These are phyloP conservation scores for Volutella citrinella DNA, from an alignment of 2,329 filamentous ascomycete genomes.

Conservation along the genomic window DNA sequence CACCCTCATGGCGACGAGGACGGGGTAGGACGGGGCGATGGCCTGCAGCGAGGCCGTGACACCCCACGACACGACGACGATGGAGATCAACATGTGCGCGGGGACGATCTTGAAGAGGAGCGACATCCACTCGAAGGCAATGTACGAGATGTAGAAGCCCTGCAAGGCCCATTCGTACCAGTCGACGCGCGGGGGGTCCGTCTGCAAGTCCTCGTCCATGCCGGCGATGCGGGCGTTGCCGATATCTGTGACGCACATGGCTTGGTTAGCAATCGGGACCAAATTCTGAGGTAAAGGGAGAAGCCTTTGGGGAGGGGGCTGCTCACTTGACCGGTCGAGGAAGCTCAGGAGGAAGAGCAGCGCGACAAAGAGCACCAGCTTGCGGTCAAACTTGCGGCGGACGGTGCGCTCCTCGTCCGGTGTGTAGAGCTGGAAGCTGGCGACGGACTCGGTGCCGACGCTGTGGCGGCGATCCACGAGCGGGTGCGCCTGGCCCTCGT, in stretches of 20 bases:
- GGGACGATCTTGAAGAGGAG: slow-evolving; percentile 59
- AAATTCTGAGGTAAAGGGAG: too few species aligned
- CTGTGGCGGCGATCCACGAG: slow-evolving; percentile 17
- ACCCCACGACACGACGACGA: slow-evolving; percentile 76
- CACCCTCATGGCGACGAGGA: slow-evolving; percentile 52
- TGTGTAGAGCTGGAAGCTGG: slow-evolving; percentile 44
- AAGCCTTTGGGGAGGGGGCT: too few species aligned
- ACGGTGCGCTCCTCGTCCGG: slow-evolving; percentile 70
- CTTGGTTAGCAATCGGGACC: too few species aligned
- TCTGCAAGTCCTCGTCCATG: slow-evolving; percentile 60
- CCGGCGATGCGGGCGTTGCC: slow-evolving; percentile 63
- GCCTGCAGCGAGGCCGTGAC: slow-evolving; percentile 72
- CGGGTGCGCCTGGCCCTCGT: slow-evolving; percentile 15
- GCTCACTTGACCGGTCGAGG: slow-evolving; percentile 77
- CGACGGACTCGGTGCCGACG: slow-evolving; percentile 29
- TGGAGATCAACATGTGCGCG: slow-evolving; percentile 56
- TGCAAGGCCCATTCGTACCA: slow-evolving; percentile 61
- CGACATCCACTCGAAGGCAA: slow-evolving; percentile 63
- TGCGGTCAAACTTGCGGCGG: slow-evolving; percentile 71
- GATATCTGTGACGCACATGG: slow-evolving; percentile 55
- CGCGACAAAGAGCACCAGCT: slow-evolving; percentile 76
- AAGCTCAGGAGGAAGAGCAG: slow-evolving; percentile 83
- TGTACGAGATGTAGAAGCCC: slow-evolving; percentile 62
- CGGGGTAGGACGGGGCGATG: slow-evolving; percentile 60
- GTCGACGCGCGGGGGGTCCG: slow-evolving; percentile 38